Conservation (phyloP, 1,284 basidiomycete genomes). For the Lentinus polychrous region DNA sequence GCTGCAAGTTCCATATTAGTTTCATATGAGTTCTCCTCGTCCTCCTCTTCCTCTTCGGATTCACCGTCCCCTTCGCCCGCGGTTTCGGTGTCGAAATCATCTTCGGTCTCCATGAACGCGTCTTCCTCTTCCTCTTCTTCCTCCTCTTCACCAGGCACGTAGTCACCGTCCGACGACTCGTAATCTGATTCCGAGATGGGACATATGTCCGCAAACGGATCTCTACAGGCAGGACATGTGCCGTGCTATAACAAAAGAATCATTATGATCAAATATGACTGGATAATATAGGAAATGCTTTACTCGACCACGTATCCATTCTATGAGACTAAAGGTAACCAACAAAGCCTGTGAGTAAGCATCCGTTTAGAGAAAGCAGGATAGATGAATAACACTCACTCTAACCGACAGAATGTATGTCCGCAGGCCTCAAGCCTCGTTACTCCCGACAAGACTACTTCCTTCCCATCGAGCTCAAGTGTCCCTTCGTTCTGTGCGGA, state of each 20-base stretch:
- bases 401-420: conserved; percentile 60
- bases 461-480: conserved; percentile 11
- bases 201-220: conserved; percentile 47
- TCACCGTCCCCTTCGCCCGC: not conserved
- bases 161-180: conserved; percentile 63
- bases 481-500: conserved; percentile 13
- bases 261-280: not conserved
- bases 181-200: conserved; percentile 47
- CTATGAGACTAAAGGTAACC: conserved; percentile 41
- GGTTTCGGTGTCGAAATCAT: not conserved
- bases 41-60: not conserved
- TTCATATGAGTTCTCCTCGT: not conserved
- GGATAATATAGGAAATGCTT: conserved; percentile 12
- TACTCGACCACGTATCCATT: conserved; percentile 58
- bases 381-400: conserved; percentile 37
- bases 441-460: conserved; percentile 31
- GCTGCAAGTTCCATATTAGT: not conserved
- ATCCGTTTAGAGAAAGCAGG: not conserved
- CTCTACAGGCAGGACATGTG: conserved; percentile 62
- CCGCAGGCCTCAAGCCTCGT: conserved; percentile 54
- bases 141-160: conserved; percentile 47
- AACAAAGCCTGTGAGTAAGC: not conserved
- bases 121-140: conserved; percentile 35
- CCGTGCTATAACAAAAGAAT: conserved; percentile 41
- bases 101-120: conserved; percentile 29